A percentile compares a stretch with the other conserved stretches of the same genome.
Conservation (phyloP, 164 flowering plant genomes). For the Dillenia suffruticosa region DNA sequence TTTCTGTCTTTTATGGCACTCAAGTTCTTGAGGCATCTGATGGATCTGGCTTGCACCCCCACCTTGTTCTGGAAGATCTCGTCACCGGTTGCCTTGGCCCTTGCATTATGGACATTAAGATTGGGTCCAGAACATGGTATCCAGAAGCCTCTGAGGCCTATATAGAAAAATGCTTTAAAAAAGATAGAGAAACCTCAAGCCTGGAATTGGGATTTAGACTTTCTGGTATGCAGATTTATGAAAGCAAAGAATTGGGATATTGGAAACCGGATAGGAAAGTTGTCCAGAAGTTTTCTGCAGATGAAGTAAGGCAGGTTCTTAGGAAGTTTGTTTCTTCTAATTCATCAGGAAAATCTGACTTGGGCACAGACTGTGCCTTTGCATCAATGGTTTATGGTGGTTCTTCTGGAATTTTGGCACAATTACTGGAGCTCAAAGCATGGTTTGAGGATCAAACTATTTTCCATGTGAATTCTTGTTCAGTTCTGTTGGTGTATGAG, state of each 20-base stretch:
- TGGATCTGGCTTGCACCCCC: constrained; percentile 64
- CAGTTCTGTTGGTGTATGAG: constrained; percentile 67
- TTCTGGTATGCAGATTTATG: constrained; percentile 62
- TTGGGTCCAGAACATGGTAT: constrained; percentile 90
- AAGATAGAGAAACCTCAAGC: constrained; percentile 53
- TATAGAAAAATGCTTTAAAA: constrained; percentile 50
- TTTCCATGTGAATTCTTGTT: constrained; percentile 71
- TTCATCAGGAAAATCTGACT: constrained; percentile 14
- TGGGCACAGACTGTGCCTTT: constrained; percentile 51
- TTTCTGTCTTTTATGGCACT: constrained; percentile 74
- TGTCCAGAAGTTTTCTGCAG: constrained; percentile 25
- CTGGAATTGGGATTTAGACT: constrained; percentile 66
- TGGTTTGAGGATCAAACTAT: constrained; percentile 92
- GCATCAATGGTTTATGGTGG: constrained; percentile 68
- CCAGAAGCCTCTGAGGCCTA: constrained; percentile 64
- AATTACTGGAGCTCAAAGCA: constrained; percentile 65
- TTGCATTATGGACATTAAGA: constrained; percentile 71
- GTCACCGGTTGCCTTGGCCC: constrained; percentile 33
- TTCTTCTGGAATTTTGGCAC: constrained; percentile 64
- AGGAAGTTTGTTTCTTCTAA: constrained; percentile 79
- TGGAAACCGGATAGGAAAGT: constrained; percentile 62
- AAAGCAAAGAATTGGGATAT: constrained; percentile 33
- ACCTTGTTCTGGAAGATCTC: constrained; percentile 72
- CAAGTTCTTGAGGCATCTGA: constrained; percentile 69
- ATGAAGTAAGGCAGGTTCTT: constrained; percentile 45